Base-by-base conservation (phyloP, 306 rosid genomes). In the Styphnolobium japonicum region DNA sequence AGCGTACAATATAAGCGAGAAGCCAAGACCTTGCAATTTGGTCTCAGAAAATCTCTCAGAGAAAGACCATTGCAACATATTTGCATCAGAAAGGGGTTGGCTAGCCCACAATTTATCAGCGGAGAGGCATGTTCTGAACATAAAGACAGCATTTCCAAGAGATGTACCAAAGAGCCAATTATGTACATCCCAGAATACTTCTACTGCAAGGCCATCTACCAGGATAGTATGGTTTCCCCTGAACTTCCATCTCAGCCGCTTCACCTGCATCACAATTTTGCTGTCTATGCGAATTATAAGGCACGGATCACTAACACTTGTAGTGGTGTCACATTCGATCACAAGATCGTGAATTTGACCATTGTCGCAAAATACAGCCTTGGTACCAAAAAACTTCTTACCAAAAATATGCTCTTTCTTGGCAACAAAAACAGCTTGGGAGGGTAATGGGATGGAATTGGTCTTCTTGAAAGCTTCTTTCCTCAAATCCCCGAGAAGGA, bases 141-240 rank as follows among this genome's bases (percentile, higher is more conserved):
- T 87, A 76, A 95, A 95, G 77, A 95, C 97, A 55, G 99, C 98
- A 78, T 77, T 86, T 58, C 93, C 93, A 19, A 87, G 82, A 42
- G 97, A 85, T 62, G 94, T 16, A 49, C 92, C 82, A 27, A 93
- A 95, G 77, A 95, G 97, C 99, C 99, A 95, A 86, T 69, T 91
- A 86, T 95, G 94, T 19, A 90, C 98, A 83, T 95, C 99, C 99
- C 99, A 95, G 78, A 90, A 89, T 67, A 95, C 90, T 82, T 95
- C 99, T 14, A 95, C 91, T 4, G 92, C 87, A 78, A 89, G 78
- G 45, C 97, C 98, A 85, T 95, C 98, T 42, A 95, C 91, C 71
- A 90, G 80, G 66, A 95, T 91, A 21, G 93, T 93, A 71, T 93
- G 91, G 76, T 95, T 95, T 40, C 99, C 99, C 71, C 99, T 63